phyloP scores from a whole-genome alignment of 164 flowering plant genomes.

The Cinnamomum chago region DNA sequence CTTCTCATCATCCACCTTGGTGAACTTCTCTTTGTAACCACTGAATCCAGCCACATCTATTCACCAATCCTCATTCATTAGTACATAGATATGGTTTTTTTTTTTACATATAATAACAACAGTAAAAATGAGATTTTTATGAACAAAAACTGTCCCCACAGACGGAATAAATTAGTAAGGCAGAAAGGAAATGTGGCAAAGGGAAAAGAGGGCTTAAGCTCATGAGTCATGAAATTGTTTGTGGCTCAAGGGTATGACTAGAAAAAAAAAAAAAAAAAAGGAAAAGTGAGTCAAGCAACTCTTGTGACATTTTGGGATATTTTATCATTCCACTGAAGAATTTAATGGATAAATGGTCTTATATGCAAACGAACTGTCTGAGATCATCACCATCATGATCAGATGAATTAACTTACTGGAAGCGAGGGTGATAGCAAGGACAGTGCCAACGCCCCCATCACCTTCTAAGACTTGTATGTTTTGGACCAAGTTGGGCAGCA shows the following conservation, averaged over 20 bases:
- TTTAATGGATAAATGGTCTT: background rate
- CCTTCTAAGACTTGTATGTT: constrained; percentile 15
- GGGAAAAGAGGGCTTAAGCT: no score
- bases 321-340: background rate
- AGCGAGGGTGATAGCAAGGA: constrained; percentile 6
- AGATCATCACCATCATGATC: background rate
- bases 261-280: no score
- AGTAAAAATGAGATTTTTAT: no score
- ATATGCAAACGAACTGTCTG: background rate
- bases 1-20: constrained; percentile 28
- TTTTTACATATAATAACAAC: no score
- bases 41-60: background rate
- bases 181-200: no score
- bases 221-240: no score
- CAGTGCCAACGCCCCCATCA: constrained; percentile 18
- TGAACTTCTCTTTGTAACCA: constrained; percentile 34
- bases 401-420: background rate
- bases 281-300: background rate
- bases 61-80: background rate
- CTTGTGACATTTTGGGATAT: background rate
- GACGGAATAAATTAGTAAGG: no score
- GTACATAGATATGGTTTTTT: background rate
- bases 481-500: background rate
- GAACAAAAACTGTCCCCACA: no score
- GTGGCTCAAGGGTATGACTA: background rate